Evolutionary conservation across 768 basidiomycete genomes (phyloP), one percentile per base, ranked within the genome.

Genomic region (Xerocomellus chrysenteron): DNA sequence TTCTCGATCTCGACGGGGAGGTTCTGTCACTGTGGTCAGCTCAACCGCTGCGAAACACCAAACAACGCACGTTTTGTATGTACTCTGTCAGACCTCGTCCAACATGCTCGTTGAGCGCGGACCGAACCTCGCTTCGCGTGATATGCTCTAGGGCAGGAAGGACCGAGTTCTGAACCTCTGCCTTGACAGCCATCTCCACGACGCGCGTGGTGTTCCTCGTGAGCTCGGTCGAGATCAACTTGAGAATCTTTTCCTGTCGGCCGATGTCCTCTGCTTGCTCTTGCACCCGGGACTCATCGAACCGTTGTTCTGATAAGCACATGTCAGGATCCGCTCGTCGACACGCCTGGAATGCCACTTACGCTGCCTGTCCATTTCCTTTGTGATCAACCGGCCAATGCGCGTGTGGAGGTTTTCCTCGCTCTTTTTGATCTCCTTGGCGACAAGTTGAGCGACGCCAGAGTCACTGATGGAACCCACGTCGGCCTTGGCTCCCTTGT

Each of bases 341-440:
- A 54, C 14, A 45, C 49, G 50, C 42, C 53, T 45, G 47, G 19
- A 54, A 53, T 42, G 66, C 24, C 32, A 77, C 89, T 71, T 61
- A 92, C 92, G 86, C 71, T 94, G 91, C 73, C 88, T 93, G 66
- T 94, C 92, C 80, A 94, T 86, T 72, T 94, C 92, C 74, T 90
- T 90, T 37, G 81, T 81, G 61, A 94, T 85, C 50, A 92, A 74
- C 43, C 87, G 83, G n/a, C 86, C 86, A 56, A 94, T 85, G 46
- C 87, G 84, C 39, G 71, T 84, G 60, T 90, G 87, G 47, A 94
- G 71, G 62, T 75, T 91, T 66, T 91, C 90, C 71, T 94, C 92
- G 41, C 88, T 85, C 78, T 87, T 88, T 69, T 80, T 84, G 61
- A 93, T 92, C 73, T 94, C 92, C 66, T 86, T 84, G 43, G 82